These are phyloP conservation scores for Coniferiporia sulphurascens DNA, from an alignment of 1,284 basidiomycete species.

Conservation along the genomic window DNA sequence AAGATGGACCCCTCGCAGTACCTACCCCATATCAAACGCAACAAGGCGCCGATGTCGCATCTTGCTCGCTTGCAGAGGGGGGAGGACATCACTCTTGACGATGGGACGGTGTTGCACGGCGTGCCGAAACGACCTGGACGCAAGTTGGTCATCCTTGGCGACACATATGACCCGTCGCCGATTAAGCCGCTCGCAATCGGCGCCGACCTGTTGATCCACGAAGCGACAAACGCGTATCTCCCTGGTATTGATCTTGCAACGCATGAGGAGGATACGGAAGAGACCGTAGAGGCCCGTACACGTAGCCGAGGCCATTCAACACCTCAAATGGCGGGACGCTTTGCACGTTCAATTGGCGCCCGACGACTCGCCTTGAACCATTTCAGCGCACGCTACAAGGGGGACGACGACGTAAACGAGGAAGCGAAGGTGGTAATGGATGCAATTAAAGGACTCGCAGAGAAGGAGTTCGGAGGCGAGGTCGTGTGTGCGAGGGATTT, in stretches of 20 bases:
- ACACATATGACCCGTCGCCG: conserved; percentile 73
- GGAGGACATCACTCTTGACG: conserved; percentile 63
- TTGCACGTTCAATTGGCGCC: conserved; percentile 69
- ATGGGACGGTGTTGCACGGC: conserved; percentile 74
- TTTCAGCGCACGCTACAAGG: conserved; percentile 58
- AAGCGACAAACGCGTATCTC: conserved; percentile 90
- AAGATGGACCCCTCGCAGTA: conserved; percentile 67
- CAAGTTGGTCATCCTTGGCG: conserved; percentile 75
- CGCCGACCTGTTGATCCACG: conserved; percentile 73
- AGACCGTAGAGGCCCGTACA: conserved; percentile 56
- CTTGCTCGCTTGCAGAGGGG: conserved; percentile 70
- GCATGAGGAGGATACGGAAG: conserved; percentile 53
- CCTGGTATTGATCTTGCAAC: conserved; percentile 57
- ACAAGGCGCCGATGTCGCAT: conserved; percentile 66
- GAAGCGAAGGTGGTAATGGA: conserved; percentile 52
- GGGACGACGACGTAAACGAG: conserved; percentile 45
- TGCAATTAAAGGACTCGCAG: conserved; percentile 54
- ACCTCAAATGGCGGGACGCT: conserved; percentile 84
- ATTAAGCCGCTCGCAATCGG: conserved; percentile 53
- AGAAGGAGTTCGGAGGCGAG: conserved; percentile 43
- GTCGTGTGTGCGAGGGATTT: conserved; percentile 69
- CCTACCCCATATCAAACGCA: conserved; percentile 59
- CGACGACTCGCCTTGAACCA: conserved; percentile 77
- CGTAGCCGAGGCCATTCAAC: conserved; percentile 90
- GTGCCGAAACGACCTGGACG: conserved; percentile 65